Evolutionary conservation across 805 yeast species (phyloP).

Genomic region (Saturnispora quitensis): DNA sequence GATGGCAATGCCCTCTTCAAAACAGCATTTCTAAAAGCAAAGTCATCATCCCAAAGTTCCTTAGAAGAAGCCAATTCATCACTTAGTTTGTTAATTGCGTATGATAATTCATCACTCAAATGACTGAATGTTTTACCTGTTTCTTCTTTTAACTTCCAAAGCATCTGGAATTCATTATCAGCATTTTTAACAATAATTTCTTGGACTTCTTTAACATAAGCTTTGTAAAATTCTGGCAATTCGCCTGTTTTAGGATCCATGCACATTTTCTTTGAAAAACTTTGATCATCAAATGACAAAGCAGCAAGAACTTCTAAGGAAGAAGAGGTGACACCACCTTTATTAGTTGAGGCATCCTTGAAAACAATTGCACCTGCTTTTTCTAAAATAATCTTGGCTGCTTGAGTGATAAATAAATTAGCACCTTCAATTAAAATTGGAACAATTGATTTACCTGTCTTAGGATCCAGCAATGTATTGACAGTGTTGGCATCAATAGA

Average conservation of each 20-base stretch:
- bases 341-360: constrained; percentile 95
- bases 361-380: constrained; percentile 77
- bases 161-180: constrained; percentile 69
- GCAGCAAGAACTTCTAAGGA: constrained; percentile 94
- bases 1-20: constrained; percentile 72
- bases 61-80: constrained; percentile 69
- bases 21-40: constrained; percentile 64
- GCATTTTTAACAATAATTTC: constrained; percentile 69
- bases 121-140: constrained; percentile 57
- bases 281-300: constrained; percentile 77
- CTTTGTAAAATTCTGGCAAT: constrained; percentile 66
- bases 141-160: constrained; percentile 66
- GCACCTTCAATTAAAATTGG: constrained; percentile 97
- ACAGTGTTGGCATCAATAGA: constrained; percentile 87
- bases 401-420: constrained; percentile 87
- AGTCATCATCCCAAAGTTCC: constrained; percentile 80
- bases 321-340: constrained; percentile 98
- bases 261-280: constrained; percentile 75
- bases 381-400: constrained; percentile 82
- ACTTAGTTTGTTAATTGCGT: constrained; percentile 62
- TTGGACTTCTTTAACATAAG: constrained; percentile 84
- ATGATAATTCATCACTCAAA: constrained; percentile 61
- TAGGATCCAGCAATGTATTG: constrained; percentile 54
- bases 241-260: constrained; percentile 42
- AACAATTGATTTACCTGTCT: constrained; percentile 66